A percentile compares a stretch with the other conserved stretches of the same genome.
phyloP scores from a whole-genome alignment of 1,284 basidiomycete species.

The Ceratobasidium sp. region DNA sequence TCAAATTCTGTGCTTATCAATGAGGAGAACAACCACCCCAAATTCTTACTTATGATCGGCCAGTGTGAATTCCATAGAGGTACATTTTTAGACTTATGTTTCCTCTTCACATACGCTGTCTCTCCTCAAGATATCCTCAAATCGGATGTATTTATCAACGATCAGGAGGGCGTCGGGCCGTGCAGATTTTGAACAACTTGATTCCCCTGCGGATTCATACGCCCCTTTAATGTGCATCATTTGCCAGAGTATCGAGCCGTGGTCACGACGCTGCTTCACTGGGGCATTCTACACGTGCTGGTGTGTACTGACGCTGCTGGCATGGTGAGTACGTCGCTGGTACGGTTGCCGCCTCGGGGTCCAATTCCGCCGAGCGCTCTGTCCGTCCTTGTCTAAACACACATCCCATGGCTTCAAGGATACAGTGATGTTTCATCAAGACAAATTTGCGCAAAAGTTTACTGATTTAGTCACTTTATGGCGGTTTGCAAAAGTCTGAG shows the following conservation, averaged over 20 bases:
- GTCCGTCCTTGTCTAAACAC: no score
- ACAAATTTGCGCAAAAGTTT: no score
- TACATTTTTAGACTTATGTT: constrained; percentile 58
- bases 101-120: constrained; percentile 46
- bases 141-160: constrained; percentile 19
- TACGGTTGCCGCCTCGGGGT: no score
- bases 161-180: constrained; percentile 13
- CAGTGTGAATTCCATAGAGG: constrained; percentile 59
- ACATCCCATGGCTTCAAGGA: no score
- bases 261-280: constrained; percentile 46
- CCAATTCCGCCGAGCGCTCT: no score
- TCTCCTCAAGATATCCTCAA: constrained; percentile 8
- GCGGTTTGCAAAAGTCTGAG: no score
- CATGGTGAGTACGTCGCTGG: constrained; percentile 59
- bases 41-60: constrained; percentile 59
- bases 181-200: background rate
- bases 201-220: constrained; percentile 18
- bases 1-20: constrained; percentile 51
- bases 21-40: constrained; percentile 60
- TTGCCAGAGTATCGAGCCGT: constrained; percentile 10
- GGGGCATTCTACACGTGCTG: constrained; percentile 54
- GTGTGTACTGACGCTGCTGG: constrained; percentile 59
- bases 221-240: constrained; percentile 31
- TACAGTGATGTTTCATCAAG: no score
- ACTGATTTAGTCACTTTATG: no score